phyloP scores from a whole-genome alignment of 78 protist species.

The Dictyostelium discoideum region DNA sequence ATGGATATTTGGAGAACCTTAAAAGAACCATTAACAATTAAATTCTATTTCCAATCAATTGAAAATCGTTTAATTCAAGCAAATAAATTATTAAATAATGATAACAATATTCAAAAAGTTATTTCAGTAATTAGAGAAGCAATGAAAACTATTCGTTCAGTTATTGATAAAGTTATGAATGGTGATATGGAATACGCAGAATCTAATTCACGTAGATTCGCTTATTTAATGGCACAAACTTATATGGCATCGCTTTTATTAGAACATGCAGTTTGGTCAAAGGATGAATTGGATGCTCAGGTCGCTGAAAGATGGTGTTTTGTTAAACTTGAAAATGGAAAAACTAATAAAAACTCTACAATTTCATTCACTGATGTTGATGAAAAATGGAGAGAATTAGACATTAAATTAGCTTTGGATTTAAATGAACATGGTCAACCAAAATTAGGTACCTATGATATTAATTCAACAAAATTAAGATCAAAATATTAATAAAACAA shows the following conservation, averaged over 20 bases:
- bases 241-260: slow-evolving; percentile 63
- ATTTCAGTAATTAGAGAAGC: background rate
- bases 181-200: slow-evolving; percentile 49
- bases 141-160: background rate
- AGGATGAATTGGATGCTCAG: slow-evolving; percentile 23
- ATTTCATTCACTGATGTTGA: slow-evolving; percentile 24
- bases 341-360: background rate
- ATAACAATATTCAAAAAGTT: background rate
- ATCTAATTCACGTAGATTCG: slow-evolving; percentile 51
- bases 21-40: slow-evolving; percentile 15
- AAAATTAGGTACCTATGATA: slow-evolving; percentile 32
- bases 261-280: slow-evolving; percentile 63
- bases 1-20: slow-evolving; percentile 82
- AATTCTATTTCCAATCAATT: background rate
- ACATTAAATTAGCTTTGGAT: slow-evolving; percentile 43
- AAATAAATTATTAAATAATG: background rate
- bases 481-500: slow-evolving; percentile 41
- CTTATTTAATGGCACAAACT: slow-evolving; percentile 24
- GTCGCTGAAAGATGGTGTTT: slow-evolving; percentile 56
- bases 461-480: slow-evolving; percentile 2
- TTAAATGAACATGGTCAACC: slow-evolving; percentile 28
- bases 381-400: slow-evolving; percentile 49
- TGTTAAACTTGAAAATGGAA: slow-evolving; percentile 20
- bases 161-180: slow-evolving; percentile 6
- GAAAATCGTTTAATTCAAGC: background rate